These are phyloP conservation scores for Nicotiana paniculata DNA, from an alignment of 257 asterid genomes.

Conservation along the genomic window DNA sequence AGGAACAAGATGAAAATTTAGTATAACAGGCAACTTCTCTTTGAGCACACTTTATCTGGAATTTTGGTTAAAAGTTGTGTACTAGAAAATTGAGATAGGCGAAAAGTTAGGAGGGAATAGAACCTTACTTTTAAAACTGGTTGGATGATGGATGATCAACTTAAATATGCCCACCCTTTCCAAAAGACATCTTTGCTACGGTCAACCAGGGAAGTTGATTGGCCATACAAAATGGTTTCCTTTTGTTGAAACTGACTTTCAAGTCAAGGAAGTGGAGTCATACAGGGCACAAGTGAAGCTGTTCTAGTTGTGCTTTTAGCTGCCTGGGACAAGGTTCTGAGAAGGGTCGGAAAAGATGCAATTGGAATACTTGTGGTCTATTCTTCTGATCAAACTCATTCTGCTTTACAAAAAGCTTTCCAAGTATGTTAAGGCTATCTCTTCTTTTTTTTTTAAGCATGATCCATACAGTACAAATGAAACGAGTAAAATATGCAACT, in stretches of 20 bases:
- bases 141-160: background rate
- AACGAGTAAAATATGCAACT: too few species aligned
- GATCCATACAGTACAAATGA: too few species aligned
- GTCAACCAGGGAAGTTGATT: background rate
- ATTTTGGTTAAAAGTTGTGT: background rate
- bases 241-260: constrained; percentile 21
- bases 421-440: constrained; percentile 34
- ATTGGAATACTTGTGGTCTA: constrained; percentile 68
- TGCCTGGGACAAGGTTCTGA: constrained; percentile 71
- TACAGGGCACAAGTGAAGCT: constrained; percentile 94
- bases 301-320: constrained; percentile 85
- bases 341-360: constrained; percentile 61
- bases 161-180: background rate
- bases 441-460: too few species aligned
- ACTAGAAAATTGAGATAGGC: too few species aligned
- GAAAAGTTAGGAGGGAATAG: background rate
- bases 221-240: constrained; percentile 7
- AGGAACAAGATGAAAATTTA: background rate
- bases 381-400: constrained; percentile 86
- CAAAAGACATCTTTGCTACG: background rate
- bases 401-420: constrained; percentile 76
- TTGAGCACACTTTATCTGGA: background rate
- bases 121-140: background rate
- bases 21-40: background rate
- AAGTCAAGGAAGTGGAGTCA: constrained; percentile 92